phyloP scores from a whole-genome alignment of 179 eudicot genomes.

The Corrigiola litoralis region DNA sequence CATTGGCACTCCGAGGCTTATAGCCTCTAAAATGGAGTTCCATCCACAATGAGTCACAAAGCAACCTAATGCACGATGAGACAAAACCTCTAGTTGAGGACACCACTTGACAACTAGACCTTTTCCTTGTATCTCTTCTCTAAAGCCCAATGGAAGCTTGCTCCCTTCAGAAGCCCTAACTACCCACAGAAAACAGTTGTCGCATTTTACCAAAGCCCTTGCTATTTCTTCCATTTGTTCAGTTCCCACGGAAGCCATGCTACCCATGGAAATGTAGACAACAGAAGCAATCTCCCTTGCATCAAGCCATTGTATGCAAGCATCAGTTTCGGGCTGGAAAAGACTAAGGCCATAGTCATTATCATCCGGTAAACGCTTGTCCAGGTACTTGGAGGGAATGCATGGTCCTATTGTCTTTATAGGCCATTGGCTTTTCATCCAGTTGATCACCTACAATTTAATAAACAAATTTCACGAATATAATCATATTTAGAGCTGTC shows the following conservation, averaged over 20 bases:
- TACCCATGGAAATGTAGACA: conserved; percentile 37
- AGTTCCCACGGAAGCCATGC: conserved; percentile 22
- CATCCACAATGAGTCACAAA: conserved; percentile 33
- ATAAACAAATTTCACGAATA: not conserved
- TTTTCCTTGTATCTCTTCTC: conserved; percentile 11
- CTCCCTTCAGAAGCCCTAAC: conserved; percentile 26
- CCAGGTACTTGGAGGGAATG: conserved; percentile 37
- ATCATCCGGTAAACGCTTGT: conserved; percentile 28
- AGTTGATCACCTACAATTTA: conserved; percentile 16
- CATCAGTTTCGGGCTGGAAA: conserved; percentile 24
- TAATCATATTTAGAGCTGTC: not conserved
- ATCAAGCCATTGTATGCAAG: conserved; percentile 31
- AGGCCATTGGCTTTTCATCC: conserved; percentile 15
- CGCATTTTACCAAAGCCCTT: conserved; percentile 12
- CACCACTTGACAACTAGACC: conserved; percentile 37
- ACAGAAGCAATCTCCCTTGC: conserved; percentile 19
- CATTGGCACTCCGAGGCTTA: conserved; percentile 34
- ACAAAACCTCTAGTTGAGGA: conserved; percentile 32
- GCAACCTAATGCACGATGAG: conserved; percentile 28
- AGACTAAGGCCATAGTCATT: conserved; percentile 27
- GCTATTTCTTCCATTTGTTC: conserved; percentile 33
- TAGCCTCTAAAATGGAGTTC: conserved; percentile 30
- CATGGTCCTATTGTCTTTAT: conserved; percentile 33
- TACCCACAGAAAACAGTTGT: conserved; percentile 32
- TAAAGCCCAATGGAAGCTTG: conserved; percentile 17